Evolutionary conservation across 495 filamentous ascomycete genomes (phyloP).

Genomic region (Endocarpon pusillum): DNA sequence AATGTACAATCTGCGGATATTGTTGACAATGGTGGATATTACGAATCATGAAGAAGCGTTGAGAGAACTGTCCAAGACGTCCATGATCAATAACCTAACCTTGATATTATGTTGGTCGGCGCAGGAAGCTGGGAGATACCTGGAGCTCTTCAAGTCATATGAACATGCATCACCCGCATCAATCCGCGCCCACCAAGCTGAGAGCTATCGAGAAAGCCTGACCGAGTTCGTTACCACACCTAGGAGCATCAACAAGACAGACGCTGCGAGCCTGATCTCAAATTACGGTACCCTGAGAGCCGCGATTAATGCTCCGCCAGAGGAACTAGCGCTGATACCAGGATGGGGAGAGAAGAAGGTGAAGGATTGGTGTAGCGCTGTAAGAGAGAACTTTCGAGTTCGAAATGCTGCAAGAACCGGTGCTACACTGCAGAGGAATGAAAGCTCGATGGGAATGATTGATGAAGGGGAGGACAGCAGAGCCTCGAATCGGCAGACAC

Average conservation of each 20-base stretch:
- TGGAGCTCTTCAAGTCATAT: slow-evolving; percentile 85
- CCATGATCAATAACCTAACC: slow-evolving; percentile 81
- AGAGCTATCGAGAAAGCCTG: slow-evolving; percentile 67
- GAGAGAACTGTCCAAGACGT: slow-evolving; percentile 73
- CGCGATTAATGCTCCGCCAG: slow-evolving; percentile 72
- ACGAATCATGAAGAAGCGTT: slow-evolving; percentile 65
- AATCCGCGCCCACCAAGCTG: slow-evolving; percentile 68
- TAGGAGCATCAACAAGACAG: slow-evolving; percentile 80
- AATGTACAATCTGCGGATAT: slow-evolving; percentile 67
- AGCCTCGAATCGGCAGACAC: slow-evolving; percentile 12
- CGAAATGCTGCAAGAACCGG: slow-evolving; percentile 45
- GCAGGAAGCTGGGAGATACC: slow-evolving; percentile 78
- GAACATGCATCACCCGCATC: slow-evolving; percentile 67
- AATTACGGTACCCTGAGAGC: slow-evolving; percentile 75
- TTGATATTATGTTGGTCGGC: slow-evolving; percentile 87
- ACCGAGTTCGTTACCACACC: slow-evolving; percentile 90
- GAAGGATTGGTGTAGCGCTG: slow-evolving; percentile 58
- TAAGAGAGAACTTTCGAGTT: slow-evolving; percentile 69
- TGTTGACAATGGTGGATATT: slow-evolving; percentile 88
- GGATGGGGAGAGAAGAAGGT: slow-evolving; percentile 97
- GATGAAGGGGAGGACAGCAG: slow-evolving; percentile 7
- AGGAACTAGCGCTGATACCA: slow-evolving; percentile 62
- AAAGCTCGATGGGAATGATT: slow-evolving; percentile 12
- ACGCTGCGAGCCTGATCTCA: slow-evolving; percentile 71
- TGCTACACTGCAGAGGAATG: slow-evolving; percentile 13